Percentiles rank a stretch among this genome's conserved stretches.
Evolutionary conservation across 78 protist species (phyloP).

Genomic region (Dictyostelium firmibasis): DNA sequence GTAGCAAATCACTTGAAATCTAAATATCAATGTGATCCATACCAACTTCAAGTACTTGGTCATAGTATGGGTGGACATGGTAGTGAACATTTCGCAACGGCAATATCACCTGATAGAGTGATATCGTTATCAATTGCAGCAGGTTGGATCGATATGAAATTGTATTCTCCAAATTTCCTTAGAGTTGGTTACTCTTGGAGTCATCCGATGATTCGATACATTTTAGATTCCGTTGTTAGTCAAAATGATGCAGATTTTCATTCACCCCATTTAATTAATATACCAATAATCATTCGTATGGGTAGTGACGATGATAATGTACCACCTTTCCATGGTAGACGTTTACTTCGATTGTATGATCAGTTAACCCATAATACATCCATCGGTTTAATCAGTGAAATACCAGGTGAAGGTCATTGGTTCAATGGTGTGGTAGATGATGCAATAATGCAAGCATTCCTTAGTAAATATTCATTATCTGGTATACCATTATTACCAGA

Average conservation of each 20-base stretch:
- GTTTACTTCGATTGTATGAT: conserved; percentile 33
- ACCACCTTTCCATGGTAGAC: conserved; percentile 57
- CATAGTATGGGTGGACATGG: conserved; percentile 76
- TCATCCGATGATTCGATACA: conserved; percentile 26
- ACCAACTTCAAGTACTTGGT: neutral
- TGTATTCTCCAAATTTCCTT: conserved; percentile 26
- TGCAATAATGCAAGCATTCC: conserved; percentile 73
- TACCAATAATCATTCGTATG: conserved; percentile 39
- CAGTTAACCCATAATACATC: conserved; percentile 26
- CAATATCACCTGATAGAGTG: conserved; percentile 30
- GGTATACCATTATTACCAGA: conserved; percentile 15
- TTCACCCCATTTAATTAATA: conserved; percentile 6
- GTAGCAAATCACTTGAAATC: neutral
- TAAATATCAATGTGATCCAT: conserved; percentile 19
- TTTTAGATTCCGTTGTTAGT: conserved; percentile 45
- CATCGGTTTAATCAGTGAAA: neutral
- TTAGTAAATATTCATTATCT: neutral
- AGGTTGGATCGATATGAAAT: conserved; percentile 65
- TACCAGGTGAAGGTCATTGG: conserved; percentile 79
- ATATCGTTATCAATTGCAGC: conserved; percentile 50
- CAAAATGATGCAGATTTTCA: conserved; percentile 35
- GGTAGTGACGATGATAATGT: conserved; percentile 68
- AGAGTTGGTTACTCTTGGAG: conserved; percentile 31
- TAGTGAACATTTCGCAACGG: neutral
- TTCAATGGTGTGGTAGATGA: conserved; percentile 78